Percentiles rank a stretch among this genome's conserved stretches.
Conservation (phyloP, 2,329 filamentous ascomycete genomes). For the Rhynchosporium graminicola region DNA sequence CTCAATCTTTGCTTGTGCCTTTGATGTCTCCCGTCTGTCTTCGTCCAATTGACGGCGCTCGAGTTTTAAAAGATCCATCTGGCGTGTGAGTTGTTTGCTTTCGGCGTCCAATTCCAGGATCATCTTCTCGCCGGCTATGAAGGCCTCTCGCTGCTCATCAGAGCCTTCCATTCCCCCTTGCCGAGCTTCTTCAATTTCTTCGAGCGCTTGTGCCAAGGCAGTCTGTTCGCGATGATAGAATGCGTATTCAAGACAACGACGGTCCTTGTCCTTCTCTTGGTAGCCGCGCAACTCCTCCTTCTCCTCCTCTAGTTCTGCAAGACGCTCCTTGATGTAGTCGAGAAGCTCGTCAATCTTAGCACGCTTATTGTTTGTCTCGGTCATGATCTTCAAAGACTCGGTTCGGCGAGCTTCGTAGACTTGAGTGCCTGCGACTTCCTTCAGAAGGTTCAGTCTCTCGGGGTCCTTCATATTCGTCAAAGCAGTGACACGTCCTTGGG, state of each 20-base stretch:
- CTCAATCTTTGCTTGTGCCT: conserved; percentile 80
- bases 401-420: conserved; percentile 91
- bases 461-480: conserved; percentile 99
- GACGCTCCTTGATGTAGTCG: conserved; percentile 85
- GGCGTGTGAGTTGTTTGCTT: conserved; percentile 76
- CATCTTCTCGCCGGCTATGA: conserved; percentile 76
- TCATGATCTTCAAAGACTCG: conserved; percentile 95
- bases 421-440: conserved; percentile 97
- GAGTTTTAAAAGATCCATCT: conserved; percentile 80
- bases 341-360: conserved; percentile 92
- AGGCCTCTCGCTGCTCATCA: conserved; percentile 75
- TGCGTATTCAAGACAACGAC: conserved; percentile 89
- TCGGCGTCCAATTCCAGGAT: conserved; percentile 76
- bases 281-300: conserved; percentile 94
- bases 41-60: conserved; percentile 88
- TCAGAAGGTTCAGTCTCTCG: conserved; percentile 84
- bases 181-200: conserved; percentile 78
- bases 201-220: conserved; percentile 73
- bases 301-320: conserved; percentile 90
- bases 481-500: conserved; percentile 91
- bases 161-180: conserved; percentile 82
- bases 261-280: conserved; percentile 91
- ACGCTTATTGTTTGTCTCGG: conserved; percentile 92
- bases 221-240: conserved; percentile 89
- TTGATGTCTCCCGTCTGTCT: conserved; percentile 80